phyloP scores from a whole-genome alignment of 495 filamentous ascomycete genomes.

The Penicillium bialowiezense region DNA sequence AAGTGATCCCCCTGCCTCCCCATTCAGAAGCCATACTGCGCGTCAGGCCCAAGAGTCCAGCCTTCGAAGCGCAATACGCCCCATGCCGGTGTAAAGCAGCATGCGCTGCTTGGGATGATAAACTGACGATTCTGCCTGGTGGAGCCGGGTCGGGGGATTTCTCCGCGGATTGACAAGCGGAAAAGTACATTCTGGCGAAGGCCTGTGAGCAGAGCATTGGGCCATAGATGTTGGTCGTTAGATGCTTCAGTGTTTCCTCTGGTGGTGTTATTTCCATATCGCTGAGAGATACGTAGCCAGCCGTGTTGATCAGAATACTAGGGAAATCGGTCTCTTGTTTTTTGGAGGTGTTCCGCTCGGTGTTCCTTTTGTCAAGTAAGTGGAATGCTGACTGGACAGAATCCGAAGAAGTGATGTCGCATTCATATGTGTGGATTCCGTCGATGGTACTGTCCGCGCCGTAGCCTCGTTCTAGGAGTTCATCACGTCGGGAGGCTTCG shows the following conservation, averaged over 20 bases:
- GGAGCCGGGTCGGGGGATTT: constrained; percentile 19
- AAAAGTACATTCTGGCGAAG: constrained; percentile 37
- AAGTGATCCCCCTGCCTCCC: constrained; percentile 33
- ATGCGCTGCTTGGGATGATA: constrained; percentile 39
- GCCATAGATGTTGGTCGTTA: constrained; percentile 35
- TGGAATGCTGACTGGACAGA: constrained; percentile 34
- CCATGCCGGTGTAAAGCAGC: constrained; percentile 38
- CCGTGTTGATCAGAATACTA: constrained; percentile 41
- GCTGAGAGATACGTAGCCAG: constrained; percentile 42
- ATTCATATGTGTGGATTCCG: constrained; percentile 37
- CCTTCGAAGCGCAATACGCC: constrained; percentile 49
- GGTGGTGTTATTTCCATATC: constrained; percentile 37
- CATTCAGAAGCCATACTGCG: constrained; percentile 49
- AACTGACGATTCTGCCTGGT: constrained; percentile 36
- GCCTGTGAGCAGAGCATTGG: constrained; percentile 45
- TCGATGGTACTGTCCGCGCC: constrained; percentile 10
- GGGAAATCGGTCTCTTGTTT: constrained; percentile 21
- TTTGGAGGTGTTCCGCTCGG: constrained; percentile 14
- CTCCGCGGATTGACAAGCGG: constrained; percentile 14
- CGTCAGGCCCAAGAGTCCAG: constrained; percentile 43
- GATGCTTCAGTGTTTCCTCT: constrained; percentile 38
- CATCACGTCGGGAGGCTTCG: constrained; percentile 34
- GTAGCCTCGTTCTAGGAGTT: constrained; percentile 33
- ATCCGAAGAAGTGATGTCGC: constrained; percentile 39
- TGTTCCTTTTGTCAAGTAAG: constrained; percentile 18